These are phyloP conservation scores for Ustilago bromivora DNA, from an alignment of 1,284 basidiomycete species.

Conservation along the genomic window DNA sequence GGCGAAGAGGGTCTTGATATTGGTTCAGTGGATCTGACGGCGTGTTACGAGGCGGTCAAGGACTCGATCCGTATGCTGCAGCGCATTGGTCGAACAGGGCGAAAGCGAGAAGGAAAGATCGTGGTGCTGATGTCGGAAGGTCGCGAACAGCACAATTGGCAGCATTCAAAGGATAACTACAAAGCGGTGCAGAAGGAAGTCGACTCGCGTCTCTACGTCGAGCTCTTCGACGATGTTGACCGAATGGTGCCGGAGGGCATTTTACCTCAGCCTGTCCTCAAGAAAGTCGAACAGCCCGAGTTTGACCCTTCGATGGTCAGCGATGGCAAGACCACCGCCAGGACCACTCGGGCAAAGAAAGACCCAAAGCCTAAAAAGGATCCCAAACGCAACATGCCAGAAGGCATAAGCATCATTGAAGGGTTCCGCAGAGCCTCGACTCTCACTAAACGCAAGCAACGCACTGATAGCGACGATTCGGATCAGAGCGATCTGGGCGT, in stretches of 20 bases:
- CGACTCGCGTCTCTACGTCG: conserved; percentile 84
- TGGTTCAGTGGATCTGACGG: conserved; percentile 95
- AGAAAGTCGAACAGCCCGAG: conserved; percentile 74
- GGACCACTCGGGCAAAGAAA: conserved; percentile 26
- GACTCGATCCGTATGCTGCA: conserved; percentile 97
- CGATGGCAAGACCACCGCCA: conserved; percentile 24
- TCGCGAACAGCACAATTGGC: conserved; percentile 91
- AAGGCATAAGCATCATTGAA: conserved; percentile 36
- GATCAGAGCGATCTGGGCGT: conserved; percentile 3
- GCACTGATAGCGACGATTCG: conserved; percentile 17
- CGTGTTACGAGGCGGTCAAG: conserved; percentile 97
- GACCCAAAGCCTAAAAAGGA: conserved; percentile 56
- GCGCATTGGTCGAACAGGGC: conserved; percentile 93
- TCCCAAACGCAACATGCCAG: conserved; percentile 59
- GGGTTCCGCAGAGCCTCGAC: conserved; percentile 63
- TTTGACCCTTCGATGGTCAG: conserved; percentile 65
- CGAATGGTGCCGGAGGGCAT: conserved; percentile 84
- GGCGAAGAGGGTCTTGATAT: conserved; percentile 99
- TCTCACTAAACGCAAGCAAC: conserved; percentile 35
- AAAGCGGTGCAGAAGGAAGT: conserved; percentile 90
- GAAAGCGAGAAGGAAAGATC: conserved; percentile 88
- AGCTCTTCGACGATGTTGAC: conserved; percentile 90
- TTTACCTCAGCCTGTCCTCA: conserved; percentile 82
- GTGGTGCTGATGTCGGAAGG: conserved; percentile 92
- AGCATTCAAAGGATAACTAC: conserved; percentile 88